phyloP scores from a whole-genome alignment of 225 moss, liverwort and hornwort species.

The Anthoceros angustus region DNA sequence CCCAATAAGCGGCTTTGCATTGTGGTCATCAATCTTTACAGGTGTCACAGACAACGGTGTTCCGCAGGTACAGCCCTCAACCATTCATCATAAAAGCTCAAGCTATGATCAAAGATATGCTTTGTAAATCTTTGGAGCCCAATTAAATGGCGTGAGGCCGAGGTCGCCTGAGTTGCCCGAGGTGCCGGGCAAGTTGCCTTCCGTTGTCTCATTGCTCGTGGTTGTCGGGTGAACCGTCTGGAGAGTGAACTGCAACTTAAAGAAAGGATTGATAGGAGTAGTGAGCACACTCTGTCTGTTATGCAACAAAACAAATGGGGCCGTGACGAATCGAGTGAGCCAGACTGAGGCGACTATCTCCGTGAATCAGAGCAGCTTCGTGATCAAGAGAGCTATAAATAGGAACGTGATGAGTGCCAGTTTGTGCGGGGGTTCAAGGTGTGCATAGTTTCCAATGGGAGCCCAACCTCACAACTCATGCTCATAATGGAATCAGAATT shows the following conservation, averaged over 20 bases:
- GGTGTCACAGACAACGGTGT: constrained; percentile 32
- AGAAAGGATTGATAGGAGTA: constrained; percentile 37
- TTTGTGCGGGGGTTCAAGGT: constrained; percentile 10
- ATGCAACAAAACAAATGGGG: constrained; percentile 11
- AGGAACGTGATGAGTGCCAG: background rate
- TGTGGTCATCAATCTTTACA: constrained; percentile 12
- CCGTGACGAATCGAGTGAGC: constrained; percentile 12
- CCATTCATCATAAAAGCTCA: constrained; percentile 6
- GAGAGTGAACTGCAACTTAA: no score
- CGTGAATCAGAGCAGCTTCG: background rate
- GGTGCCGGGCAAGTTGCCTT: constrained; percentile 7
- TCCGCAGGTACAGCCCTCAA: constrained; percentile 29
- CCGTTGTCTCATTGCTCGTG: constrained; percentile 8
- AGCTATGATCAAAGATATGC: constrained; percentile 12
- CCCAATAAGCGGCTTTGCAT: constrained; percentile 19
- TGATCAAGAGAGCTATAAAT: background rate
- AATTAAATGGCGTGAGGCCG: constrained; percentile 9
- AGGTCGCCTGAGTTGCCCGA: constrained; percentile 2
- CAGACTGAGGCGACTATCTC: background rate
- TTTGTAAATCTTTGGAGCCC: constrained; percentile 8
- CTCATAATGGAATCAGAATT: constrained; percentile 8
- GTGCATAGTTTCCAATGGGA: constrained; percentile 9
- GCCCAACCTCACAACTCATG: constrained; percentile 7
- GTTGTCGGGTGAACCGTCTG: constrained; percentile 49
- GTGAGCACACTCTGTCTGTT: constrained; percentile 14